Evolutionary conservation across 192 early-diverging fungal species (phyloP), one percentile per base, ranked within the genome.

Genomic region (Entomortierella chlamydospora): DNA sequence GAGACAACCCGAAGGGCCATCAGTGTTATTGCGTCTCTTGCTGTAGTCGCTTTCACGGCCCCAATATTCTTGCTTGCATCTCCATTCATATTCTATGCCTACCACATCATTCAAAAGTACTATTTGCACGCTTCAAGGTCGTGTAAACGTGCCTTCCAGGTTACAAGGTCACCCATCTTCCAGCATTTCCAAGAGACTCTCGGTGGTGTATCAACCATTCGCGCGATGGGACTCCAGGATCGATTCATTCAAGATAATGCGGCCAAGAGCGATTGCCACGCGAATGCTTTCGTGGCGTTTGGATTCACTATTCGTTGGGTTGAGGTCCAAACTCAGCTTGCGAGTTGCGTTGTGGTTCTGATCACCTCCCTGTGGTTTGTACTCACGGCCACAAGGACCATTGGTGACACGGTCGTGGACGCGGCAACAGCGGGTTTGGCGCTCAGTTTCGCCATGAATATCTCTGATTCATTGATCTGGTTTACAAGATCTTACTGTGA

Each of bases 401-500:
- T n/a, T 20, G 57, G 18, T 0, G 17, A 6, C 4, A 15, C n/a
- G 1, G 45, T 3, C 23, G 74, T 89, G 25, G 88, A 93, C 73
- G 89, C 93, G 15, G 94, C 93, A 8, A 68, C 90, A 62, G 89
- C 90, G 29, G 92, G 90, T n/a, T 64, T 91, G 64, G 77, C 87
- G 28, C 82, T 93, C 1, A 87, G 87, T 1, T 95, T 93, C 78
- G 88, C 94, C 7, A 72, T 92, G 18, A 83, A 82, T 7, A 87
- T 93, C 43, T 93, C 95, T 17, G 91, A 95, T 61, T 86, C 91
- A 49, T 71, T 97, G 45, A 93, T 91, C 62, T 95, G 90, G 93
- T 89, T 92, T 72, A 89, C 96, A 23, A 87, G 95, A 12, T 87
- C 90, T 39, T 93, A 88, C 42, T 93, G 93, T 58, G 94, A 96